A percentile compares a stretch with the other conserved stretches of the same genome.
Conservation (phyloP, 371 early-diverging fungal genomes). For the Mucor irregularis region DNA sequence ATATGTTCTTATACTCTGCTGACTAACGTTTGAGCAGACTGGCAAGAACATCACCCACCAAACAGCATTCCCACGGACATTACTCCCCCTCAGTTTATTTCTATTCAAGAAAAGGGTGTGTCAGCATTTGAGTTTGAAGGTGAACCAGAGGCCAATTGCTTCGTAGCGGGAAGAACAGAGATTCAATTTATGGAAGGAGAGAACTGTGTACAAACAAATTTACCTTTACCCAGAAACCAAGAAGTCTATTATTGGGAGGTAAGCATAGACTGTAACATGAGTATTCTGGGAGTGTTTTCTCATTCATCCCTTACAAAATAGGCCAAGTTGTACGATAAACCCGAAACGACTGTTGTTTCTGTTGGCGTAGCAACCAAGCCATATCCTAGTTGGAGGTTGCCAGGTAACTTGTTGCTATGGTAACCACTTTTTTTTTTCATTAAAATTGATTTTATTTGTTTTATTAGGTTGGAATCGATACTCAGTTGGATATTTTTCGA, state of each 20-base stretch:
- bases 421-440: neutral
- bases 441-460: conserved; percentile 26
- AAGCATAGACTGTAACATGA: too few relatives aligned
- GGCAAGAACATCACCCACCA: conserved; percentile 64
- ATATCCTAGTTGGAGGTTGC: conserved; percentile 66
- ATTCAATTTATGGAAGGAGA: conserved; percentile 74
- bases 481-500: conserved; percentile 72
- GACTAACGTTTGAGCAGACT: conserved; percentile 22
- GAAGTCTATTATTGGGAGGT: conserved; percentile 76
- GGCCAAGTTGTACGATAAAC: conserved; percentile 75
- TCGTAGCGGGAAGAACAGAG: conserved; percentile 78
- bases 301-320: neutral
- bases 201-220: conserved; percentile 80
- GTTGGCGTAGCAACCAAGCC: conserved; percentile 76
- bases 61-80: conserved; percentile 65
- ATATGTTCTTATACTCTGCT: neutral
- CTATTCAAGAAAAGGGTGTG: conserved; percentile 84
- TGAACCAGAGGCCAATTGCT: conserved; percentile 63
- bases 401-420: conserved; percentile 46
- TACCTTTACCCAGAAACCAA: conserved; percentile 79
- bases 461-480: conserved; percentile 73
- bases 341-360: conserved; percentile 56
- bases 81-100: conserved; percentile 59
- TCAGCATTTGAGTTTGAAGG: conserved; percentile 84
- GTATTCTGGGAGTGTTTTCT: too few relatives aligned